Base-by-base conservation (phyloP, 441 rosid species). In the Capsella rubella region DNA sequence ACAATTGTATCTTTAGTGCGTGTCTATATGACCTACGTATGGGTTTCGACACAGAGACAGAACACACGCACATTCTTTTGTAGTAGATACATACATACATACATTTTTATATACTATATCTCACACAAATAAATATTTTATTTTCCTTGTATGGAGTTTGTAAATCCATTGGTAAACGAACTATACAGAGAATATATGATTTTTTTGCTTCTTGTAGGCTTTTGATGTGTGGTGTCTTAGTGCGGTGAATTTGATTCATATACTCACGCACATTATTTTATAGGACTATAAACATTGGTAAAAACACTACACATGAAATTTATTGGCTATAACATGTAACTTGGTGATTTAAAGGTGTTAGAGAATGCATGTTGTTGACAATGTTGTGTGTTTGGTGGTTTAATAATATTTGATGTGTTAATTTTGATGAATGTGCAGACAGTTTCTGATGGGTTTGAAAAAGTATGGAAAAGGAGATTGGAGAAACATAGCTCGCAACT, bases 401-500 rank as follows among this genome's bases (percentile, higher is more conserved):
- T 71, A 10, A 55, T 45, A 21, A 1, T 21, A 21, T 72, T 74
- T 32, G 27, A 28, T 69, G 34, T 27, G 64, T 21, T 21, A 21
- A 21, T 46, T 52, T 52, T 11, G 32, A 59, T 76, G 25, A 47
- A 59, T 67, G 35, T 52, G 82, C 91, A 94, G 97, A 82, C 97
- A 86, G 67, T 94, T 94, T 77, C 81, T 94, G 61, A 74, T 87
- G 91, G 98, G 98, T 32, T 83, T 94, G 16, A 88, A 92, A 76
- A 94, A 89, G 79, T 89, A 90, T 79, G 98, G 98, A n/a, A 94
- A 94, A 83, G 98, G 98, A 25, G 98, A 94, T 73, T 94, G 98
- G 98, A 87, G 98, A 76, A 92, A 90, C 54, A 94, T 94, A 72
- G 91, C 98, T 1, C 86, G 98, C 49, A 82, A 90, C 64, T 91